Percentiles rank a stretch among this genome's conserved stretches.
These are phyloP conservation scores for Cyclotella choctawhatcheeana DNA, from an alignment of 108 stramenopile species.

Conservation along the genomic window DNA sequence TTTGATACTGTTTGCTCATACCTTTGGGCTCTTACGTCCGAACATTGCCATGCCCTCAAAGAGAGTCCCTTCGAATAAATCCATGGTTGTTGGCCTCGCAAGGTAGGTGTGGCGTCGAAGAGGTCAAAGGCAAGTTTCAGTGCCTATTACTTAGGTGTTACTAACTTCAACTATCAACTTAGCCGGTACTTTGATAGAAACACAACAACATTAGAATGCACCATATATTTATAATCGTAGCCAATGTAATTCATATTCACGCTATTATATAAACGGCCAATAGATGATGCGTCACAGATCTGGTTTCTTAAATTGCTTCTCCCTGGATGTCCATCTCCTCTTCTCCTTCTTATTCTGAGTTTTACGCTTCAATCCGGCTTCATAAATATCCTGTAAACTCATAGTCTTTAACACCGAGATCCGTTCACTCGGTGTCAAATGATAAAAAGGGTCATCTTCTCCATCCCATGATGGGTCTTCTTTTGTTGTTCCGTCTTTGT, in stretches of 20 bases:
- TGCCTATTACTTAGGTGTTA: no score
- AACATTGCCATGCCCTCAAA: no score
- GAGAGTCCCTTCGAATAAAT: no score
- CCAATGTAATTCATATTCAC: neutral
- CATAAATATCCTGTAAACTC: slow-evolving; percentile 60
- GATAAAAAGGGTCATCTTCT: slow-evolving; percentile 67
- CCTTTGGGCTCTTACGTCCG: no score
- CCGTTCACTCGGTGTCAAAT: slow-evolving; percentile 63
- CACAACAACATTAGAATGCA: no score
- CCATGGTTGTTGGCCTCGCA: no score
- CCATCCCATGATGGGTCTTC: slow-evolving; percentile 68
- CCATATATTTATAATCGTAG: no score
- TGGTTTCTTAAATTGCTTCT: slow-evolving; percentile 46
- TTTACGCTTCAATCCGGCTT: slow-evolving; percentile 47
- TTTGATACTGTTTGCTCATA: neutral
- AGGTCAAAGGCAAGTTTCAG: no score
- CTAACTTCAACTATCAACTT: neutral
- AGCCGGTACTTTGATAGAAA: no score
- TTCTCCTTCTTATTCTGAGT: slow-evolving; percentile 53
- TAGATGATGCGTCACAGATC: slow-evolving; percentile 3
- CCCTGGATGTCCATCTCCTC: slow-evolving; percentile 27
- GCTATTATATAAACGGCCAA: neutral
- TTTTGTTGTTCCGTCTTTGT: slow-evolving; percentile 40
- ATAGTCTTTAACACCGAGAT: slow-evolving; percentile 61
- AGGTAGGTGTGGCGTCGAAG: no score